phyloP scores from a whole-genome alignment of 306 rosid genomes.

The Canavalia gladiata region DNA sequence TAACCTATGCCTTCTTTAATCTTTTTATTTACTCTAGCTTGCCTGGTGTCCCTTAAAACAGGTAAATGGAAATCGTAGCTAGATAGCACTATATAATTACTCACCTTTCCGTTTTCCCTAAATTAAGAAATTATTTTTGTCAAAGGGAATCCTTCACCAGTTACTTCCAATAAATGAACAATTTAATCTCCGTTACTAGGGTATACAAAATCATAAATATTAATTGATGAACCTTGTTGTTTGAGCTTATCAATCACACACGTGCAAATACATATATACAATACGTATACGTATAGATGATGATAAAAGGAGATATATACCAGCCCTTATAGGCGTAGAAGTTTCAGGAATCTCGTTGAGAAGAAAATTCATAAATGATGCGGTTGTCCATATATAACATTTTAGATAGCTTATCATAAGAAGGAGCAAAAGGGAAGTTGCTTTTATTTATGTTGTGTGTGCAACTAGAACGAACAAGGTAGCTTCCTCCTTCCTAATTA shows the following conservation, averaged over 20 bases:
- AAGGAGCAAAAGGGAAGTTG: neutral
- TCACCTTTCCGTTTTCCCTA: neutral
- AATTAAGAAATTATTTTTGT: neutral
- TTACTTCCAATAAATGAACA: slow-evolving; percentile 12
- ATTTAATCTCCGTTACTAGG: neutral
- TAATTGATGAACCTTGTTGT: neutral
- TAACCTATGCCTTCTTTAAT: neutral
- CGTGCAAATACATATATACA: slow-evolving; percentile 18
- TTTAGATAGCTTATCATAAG: slow-evolving; percentile 45
- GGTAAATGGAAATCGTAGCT: slow-evolving; percentile 5
- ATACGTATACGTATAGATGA: slow-evolving; percentile 46
- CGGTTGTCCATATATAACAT: neutral
- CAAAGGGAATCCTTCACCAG: neutral
- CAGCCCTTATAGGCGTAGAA: neutral
- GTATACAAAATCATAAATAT: neutral
- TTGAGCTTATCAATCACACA: neutral
- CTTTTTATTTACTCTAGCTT: neutral
- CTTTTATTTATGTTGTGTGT: neutral
- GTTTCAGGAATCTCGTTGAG: slow-evolving; percentile 40
- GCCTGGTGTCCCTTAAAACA: neutral
- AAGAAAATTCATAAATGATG: neutral
- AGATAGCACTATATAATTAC: neutral
- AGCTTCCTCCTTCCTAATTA: neutral
- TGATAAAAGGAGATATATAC: neutral
- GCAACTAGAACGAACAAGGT: neutral